These are phyloP conservation scores for Ophiostoma sp. DNA, from an alignment of 2,329 filamentous ascomycete genomes.

Conservation along the genomic window DNA sequence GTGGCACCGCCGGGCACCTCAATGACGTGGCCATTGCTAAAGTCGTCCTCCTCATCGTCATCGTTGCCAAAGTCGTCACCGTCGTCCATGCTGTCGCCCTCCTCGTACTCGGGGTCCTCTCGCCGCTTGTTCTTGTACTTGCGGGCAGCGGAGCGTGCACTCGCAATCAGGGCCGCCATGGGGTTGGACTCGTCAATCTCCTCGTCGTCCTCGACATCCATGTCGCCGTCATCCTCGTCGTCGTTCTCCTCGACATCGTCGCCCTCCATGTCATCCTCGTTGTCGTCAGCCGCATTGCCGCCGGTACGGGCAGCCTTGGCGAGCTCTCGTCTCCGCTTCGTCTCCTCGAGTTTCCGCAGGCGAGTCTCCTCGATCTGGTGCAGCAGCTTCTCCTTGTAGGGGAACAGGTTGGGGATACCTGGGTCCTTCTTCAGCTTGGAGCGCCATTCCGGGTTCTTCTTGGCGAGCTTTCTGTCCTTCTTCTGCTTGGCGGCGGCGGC, in stretches of 20 bases:
- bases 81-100: slow-evolving; percentile 44
- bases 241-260: slow-evolving; percentile 53
- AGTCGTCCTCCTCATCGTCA: slow-evolving; percentile 55
- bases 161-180: slow-evolving; percentile 88
- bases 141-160: slow-evolving; percentile 73
- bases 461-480: slow-evolving; percentile 84
- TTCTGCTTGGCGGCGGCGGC: slow-evolving; percentile 84
- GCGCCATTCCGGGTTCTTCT: slow-evolving; percentile 97
- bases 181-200: slow-evolving; percentile 74
- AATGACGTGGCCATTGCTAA: slow-evolving; percentile 50
- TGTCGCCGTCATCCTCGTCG: slow-evolving; percentile 55
- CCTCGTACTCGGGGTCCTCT: slow-evolving; percentile 61
- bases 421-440: slow-evolving; percentile 96
- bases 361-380: slow-evolving; percentile 91
- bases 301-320: slow-evolving; percentile 65
- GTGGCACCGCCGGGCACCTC: slow-evolving; percentile 55
- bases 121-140: slow-evolving; percentile 69
- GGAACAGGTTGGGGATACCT: slow-evolving; percentile 95
- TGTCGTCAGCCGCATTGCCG: slow-evolving; percentile 44
- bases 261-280: slow-evolving; percentile 46
- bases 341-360: slow-evolving; percentile 77
- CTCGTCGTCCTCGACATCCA: slow-evolving; percentile 50
- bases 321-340: slow-evolving; percentile 67
- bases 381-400: slow-evolving; percentile 93
- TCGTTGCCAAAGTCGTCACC: slow-evolving; percentile 40